phyloP scores from a whole-genome alignment of 1,284 basidiomycete genomes.

The Ustilago bromivora region DNA sequence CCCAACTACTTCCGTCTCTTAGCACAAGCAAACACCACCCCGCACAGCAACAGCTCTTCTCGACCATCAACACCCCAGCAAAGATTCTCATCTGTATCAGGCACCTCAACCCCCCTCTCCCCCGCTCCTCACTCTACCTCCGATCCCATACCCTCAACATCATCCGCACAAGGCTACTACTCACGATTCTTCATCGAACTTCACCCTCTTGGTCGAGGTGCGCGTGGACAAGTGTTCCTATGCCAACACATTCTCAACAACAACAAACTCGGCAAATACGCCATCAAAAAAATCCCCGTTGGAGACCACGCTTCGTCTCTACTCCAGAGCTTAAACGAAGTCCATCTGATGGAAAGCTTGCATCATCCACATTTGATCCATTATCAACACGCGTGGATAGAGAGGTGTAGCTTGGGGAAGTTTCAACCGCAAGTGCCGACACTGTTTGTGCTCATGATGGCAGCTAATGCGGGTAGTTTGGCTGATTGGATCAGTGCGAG shows the following conservation, averaged over 20 bases:
- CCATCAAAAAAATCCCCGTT: conserved; percentile 94
- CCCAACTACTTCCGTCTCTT: conserved; percentile 63
- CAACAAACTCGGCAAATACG: conserved; percentile 78
- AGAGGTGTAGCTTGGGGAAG: conserved; percentile 70
- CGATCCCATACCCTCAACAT: conserved; percentile 18
- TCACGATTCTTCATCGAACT: conserved; percentile 87
- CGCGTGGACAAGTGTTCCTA: conserved; percentile 87
- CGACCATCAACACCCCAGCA: conserved; percentile 22
- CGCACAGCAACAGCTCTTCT: not conserved
- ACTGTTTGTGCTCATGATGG: conserved; percentile 67
- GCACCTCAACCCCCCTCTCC: conserved; percentile 24
- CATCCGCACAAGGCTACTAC: conserved; percentile 72
- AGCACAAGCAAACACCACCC: conserved; percentile 34
- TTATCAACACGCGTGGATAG: conserved; percentile 95
- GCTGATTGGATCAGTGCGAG: conserved; percentile 64
- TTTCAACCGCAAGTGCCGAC: conserved; percentile 65
- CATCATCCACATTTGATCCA: conserved; percentile 92
- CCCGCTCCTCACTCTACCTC: conserved; percentile 13
- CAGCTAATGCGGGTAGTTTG: conserved; percentile 67
- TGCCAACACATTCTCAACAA: conserved; percentile 86
- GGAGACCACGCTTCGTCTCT: conserved; percentile 74
- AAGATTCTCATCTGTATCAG: conserved; percentile 32
- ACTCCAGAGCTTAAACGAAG: conserved; percentile 71
- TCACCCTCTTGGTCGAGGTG: conserved; percentile 86
- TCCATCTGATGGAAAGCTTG: conserved; percentile 84